Evolutionary conservation across 257 asterid genomes (phyloP).

Genomic region (Primulina huaijiensis): DNA sequence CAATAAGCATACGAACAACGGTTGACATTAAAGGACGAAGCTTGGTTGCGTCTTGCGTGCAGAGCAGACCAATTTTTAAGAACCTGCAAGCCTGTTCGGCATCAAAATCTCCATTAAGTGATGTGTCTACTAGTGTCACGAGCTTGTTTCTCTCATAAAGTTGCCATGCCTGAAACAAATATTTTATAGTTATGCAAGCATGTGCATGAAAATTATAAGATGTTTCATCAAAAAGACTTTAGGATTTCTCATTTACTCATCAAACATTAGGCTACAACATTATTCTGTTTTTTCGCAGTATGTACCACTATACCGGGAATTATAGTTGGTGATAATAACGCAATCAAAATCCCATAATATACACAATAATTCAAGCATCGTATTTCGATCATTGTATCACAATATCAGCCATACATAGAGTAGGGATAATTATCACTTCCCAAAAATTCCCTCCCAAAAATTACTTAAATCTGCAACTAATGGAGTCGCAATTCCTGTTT

Average conservation of each 20-base stretch:
- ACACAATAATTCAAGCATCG: too few species aligned
- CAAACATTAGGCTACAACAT: background rate
- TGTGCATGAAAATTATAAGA: background rate
- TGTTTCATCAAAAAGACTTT: background rate
- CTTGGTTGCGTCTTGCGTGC: slow-evolving; percentile 84
- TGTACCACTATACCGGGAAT: background rate
- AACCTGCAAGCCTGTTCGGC: slow-evolving; percentile 78
- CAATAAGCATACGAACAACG: slow-evolving; percentile 69
- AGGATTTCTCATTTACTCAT: background rate
- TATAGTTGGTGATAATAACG: background rate
- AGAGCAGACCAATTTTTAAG: slow-evolving; percentile 80
- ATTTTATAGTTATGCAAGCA: background rate
- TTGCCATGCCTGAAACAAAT: slow-evolving; percentile 66
- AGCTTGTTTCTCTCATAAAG: slow-evolving; percentile 67
- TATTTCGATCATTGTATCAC: background rate
- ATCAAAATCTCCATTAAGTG: slow-evolving; percentile 67
- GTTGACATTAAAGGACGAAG: slow-evolving; percentile 90
- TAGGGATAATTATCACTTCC: background rate
- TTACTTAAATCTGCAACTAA: too few species aligned
- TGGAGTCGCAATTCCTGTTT: too few species aligned
- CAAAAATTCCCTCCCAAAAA: background rate
- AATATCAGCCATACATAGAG: background rate
- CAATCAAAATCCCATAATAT: too few species aligned
- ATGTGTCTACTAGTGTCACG: slow-evolving; percentile 62
- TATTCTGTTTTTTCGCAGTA: background rate